These are phyloP conservation scores for Lachancea nothofagi DNA, from an alignment of 805 yeast species.

Conservation along the genomic window DNA sequence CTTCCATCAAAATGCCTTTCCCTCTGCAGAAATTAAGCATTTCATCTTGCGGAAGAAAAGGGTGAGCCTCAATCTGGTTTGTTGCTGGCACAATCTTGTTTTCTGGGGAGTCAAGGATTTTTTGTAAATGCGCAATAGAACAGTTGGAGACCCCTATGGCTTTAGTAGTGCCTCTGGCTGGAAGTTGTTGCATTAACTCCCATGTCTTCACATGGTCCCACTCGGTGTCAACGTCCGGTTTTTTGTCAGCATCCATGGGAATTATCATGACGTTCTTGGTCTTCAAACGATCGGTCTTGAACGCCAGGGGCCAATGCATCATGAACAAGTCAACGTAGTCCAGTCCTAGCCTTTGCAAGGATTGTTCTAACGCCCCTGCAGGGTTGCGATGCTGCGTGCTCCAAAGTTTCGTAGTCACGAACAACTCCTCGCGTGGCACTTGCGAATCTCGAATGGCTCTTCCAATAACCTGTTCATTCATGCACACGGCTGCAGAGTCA, in stretches of 20 bases:
- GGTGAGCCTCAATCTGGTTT: constrained; percentile 75
- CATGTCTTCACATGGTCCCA: constrained; percentile 53
- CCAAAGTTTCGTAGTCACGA: constrained; percentile 70
- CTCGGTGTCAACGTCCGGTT: constrained; percentile 33
- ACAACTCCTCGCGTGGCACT: constrained; percentile 57
- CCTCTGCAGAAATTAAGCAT: constrained; percentile 46
- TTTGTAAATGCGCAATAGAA: constrained; percentile 46
- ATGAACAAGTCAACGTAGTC: constrained; percentile 76
- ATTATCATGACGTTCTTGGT: constrained; percentile 30
- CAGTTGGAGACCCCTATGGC: constrained; percentile 79
- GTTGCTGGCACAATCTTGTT: constrained; percentile 57
- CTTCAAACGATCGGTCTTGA: constrained; percentile 38
- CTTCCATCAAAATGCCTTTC: constrained; percentile 56
- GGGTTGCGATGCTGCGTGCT: constrained; percentile 46
- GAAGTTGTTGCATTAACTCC: constrained; percentile 56
- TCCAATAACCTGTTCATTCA: constrained; percentile 63
- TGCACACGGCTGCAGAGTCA: constrained; percentile 68
- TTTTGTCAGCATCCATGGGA: constrained; percentile 38
- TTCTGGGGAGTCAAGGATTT: constrained; percentile 43
- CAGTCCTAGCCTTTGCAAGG: constrained; percentile 56
- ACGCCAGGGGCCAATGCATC: constrained; percentile 77
- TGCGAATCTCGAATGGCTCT: constrained; percentile 51
- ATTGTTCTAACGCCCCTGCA: constrained; percentile 47
- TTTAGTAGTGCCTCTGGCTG: constrained; percentile 45
- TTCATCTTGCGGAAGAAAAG: constrained; percentile 60